These are phyloP conservation scores for Penicillium sp. DNA, from an alignment of 2,329 filamentous ascomycete genomes.

Conservation along the genomic window DNA sequence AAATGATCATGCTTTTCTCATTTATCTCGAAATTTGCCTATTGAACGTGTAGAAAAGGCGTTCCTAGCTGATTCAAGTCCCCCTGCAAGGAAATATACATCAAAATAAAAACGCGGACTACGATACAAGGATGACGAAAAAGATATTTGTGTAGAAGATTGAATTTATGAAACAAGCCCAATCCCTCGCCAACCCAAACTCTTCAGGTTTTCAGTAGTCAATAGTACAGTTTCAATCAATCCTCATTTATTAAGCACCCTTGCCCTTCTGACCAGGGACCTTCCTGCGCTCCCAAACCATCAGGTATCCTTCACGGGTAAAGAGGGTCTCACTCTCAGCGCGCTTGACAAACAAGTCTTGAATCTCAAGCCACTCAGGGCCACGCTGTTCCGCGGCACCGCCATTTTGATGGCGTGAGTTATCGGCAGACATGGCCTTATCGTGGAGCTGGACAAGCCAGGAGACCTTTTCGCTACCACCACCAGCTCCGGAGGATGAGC, in stretches of 20 bases:
- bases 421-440: conserved; percentile 61
- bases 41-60: background rate
- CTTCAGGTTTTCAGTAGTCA: background rate
- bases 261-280: conserved; percentile 41
- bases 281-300: conserved; percentile 93
- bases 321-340: conserved; percentile 83
- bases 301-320: conserved; percentile 89
- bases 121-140: background rate
- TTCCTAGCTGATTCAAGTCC: background rate
- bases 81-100: background rate
- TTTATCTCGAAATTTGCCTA: background rate
- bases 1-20: background rate
- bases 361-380: conserved; percentile 85
- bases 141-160: background rate
- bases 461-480: conserved; percentile 89
- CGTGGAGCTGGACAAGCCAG: conserved; percentile 88
- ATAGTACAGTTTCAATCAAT: background rate
- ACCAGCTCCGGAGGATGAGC: conserved; percentile 62
- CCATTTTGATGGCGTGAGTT: conserved; percentile 31
- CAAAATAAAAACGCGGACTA: background rate
- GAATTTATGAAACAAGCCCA: background rate
- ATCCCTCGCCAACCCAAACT: background rate
- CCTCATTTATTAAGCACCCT: conserved; percentile 25
- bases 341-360: conserved; percentile 93
- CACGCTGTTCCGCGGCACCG: conserved; percentile 31